Conservation (phyloP, 371 early-diverging fungal species). For the Phascolomyces articulosus region DNA sequence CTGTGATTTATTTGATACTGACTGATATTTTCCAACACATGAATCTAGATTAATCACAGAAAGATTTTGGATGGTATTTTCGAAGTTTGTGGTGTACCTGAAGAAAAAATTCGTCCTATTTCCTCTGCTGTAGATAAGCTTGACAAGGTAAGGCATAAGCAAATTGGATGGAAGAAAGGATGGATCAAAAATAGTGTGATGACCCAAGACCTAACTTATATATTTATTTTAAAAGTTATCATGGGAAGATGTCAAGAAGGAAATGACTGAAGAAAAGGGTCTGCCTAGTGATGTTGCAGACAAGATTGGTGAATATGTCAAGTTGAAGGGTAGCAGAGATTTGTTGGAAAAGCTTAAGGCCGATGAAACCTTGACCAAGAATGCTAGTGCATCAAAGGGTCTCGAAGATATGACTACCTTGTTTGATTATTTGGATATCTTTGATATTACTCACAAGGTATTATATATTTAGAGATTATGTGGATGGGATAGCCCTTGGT, state of each 20-base stretch:
- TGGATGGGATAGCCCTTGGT: too few species aligned
- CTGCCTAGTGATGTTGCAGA: slow-evolving; percentile 80
- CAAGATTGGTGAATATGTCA: slow-evolving; percentile 88
- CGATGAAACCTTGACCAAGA: slow-evolving; percentile 64
- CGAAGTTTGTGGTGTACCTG: slow-evolving; percentile 90
- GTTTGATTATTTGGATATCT: slow-evolving; percentile 85
- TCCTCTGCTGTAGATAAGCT: slow-evolving; percentile 99
- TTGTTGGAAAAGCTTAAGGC: slow-evolving; percentile 67
- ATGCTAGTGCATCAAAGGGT: slow-evolving; percentile 83
- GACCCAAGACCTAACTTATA: too few species aligned
- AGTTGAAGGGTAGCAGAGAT: slow-evolving; percentile 74
- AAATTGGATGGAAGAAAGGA: background rate
- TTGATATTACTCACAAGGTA: slow-evolving; percentile 65
- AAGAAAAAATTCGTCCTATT: slow-evolving; percentile 83
- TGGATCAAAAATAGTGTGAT: too few species aligned
- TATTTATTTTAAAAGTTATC: slow-evolving; percentile 41
- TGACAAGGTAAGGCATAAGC: slow-evolving; percentile 81
- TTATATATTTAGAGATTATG: background rate
- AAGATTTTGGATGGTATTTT: slow-evolving; percentile 97
- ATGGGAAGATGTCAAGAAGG: slow-evolving; percentile 92
- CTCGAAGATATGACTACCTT: slow-evolving; percentile 87
- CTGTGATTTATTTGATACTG: background rate
- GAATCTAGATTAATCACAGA: slow-evolving; percentile 92
- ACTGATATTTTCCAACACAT: too few species aligned
- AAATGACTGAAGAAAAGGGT: slow-evolving; percentile 92